A percentile compares a stretch with the other conserved stretches of the same genome.
Evolutionary conservation across 495 filamentous ascomycete species (phyloP).

Genomic region (Aspergillus taichungensis): DNA sequence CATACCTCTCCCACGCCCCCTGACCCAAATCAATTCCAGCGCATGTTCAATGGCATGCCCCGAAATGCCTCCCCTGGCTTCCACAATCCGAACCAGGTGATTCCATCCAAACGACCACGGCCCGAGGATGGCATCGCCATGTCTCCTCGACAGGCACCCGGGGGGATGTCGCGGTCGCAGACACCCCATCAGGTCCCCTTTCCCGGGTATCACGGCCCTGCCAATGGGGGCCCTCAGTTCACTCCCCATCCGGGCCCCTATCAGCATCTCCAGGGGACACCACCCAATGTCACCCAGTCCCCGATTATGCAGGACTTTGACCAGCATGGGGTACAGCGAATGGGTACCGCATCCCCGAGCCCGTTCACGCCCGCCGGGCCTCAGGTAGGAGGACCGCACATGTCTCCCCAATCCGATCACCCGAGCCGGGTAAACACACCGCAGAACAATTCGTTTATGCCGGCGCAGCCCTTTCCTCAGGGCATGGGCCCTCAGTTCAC

Average conservation of each 20-base stretch:
- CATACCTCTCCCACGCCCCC: constrained; percentile 43
- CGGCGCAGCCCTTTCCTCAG: constrained; percentile 46
- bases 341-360: constrained; percentile 84
- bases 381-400: constrained; percentile 58
- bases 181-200: constrained; percentile 72
- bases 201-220: constrained; percentile 52
- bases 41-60: constrained; percentile 76
- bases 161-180: constrained; percentile 79
- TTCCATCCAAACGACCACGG: constrained; percentile 80
- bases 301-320: constrained; percentile 76
- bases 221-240: constrained; percentile 48
- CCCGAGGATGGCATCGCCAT: constrained; percentile 78
- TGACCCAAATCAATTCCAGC: constrained; percentile 53
- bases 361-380: constrained; percentile 78
- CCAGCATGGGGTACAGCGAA: constrained; percentile 60
- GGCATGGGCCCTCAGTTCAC: constrained; percentile 52
- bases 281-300: constrained; percentile 77
- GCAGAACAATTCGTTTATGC: constrained; percentile 59
- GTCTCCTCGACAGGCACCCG: constrained; percentile 71
- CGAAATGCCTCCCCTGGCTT: constrained; percentile 75
- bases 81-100: constrained; percentile 64
- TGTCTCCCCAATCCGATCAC: constrained; percentile 74
- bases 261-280: constrained; percentile 73
- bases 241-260: constrained; percentile 55
- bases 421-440: constrained; percentile 64